Base-by-base conservation (phyloP, 805 yeast genomes). In the Metschnikowia bowlesiae region DNA sequence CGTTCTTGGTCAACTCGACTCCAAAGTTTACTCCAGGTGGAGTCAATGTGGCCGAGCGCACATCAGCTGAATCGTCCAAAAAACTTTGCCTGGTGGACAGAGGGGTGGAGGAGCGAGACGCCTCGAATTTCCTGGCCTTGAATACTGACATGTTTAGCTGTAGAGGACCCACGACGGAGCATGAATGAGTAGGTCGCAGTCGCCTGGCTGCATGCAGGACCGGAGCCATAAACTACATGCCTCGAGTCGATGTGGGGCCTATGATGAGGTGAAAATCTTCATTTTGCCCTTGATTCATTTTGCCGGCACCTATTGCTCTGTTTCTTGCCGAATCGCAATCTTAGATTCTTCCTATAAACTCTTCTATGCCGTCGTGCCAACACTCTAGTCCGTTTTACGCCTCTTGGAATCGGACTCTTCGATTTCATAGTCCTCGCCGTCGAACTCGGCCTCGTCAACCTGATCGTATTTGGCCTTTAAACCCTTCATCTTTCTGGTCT, bases 401-500 rank as follows among this genome's bases (percentile, higher is more conserved):
- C 59, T 70, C 66, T 70, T 71, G 39, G 59, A 40, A 42, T 55
- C 62, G 13, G 70, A 62, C 51, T 61, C 66, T 67, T 58, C 66
- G 36, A 73, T 80, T 2, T 73, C 81, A 41, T 74, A 83, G 48
- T 74, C 80, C 39, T 74, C 82, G 43, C 75, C 82, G 46, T 78
- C 85, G 39, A 80, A 82, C 53, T 56, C 61, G 28, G 74, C 80
- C 30, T 70, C 77, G 41, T 67, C 73, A 16, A 68, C 72, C 70
- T 89, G 96, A 66, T 91, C 97, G 61, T 79, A 91, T 67, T 80
- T 82, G 49, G 87, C 78, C 74, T 94, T 94, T 65, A 94, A 78
- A 68, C 99, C 99, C 79, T 94, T 94, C 97, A 94, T 89, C 83
- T 94, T 94, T 73, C 99, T 83, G 6, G 99, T 92, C 74, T 94